A percentile compares a stretch with the other conserved stretches of the same genome.
Conservation (phyloP, 2,329 filamentous ascomycete genomes). For the Chrysoporthe puriensis region DNA sequence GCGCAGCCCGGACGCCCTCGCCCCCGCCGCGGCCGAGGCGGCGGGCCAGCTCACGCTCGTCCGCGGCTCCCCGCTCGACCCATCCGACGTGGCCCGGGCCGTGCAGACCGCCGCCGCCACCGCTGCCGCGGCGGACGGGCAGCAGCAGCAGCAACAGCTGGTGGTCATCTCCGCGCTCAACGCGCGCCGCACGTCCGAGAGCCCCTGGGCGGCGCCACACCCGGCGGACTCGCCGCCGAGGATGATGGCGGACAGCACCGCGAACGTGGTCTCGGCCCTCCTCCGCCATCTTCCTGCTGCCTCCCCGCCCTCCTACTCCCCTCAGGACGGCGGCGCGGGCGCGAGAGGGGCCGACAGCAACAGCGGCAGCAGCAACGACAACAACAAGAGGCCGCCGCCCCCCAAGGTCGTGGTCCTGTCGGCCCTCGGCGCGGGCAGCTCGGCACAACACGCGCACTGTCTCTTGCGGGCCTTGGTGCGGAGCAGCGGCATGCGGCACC, state of each 20-base stretch:
- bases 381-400: conserved; percentile 28
- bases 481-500: conserved; percentile 49
- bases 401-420: conserved; percentile 51
- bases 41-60: conserved; percentile 36
- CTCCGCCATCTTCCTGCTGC: background rate
- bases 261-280: background rate
- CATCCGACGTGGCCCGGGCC: conserved; percentile 36
- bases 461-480: conserved; percentile 49
- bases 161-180: conserved; percentile 46
- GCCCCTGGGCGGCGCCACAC: conserved; percentile 42
- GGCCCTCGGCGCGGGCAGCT: conserved; percentile 52
- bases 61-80: conserved; percentile 42
- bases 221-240: conserved; percentile 40
- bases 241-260: conserved; percentile 39
- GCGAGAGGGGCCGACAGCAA: too few relatives aligned
- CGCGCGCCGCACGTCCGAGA: conserved; percentile 44
- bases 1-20: conserved; percentile 36
- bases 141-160: background rate
- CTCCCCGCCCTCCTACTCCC: too few relatives aligned
- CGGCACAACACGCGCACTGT: conserved; percentile 45
- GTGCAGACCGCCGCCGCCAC: conserved; percentile 34
- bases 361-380: too few relatives aligned
- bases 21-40: conserved; percentile 19
- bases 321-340: too few relatives aligned
- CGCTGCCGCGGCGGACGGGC: background rate